Evolutionary conservation across 768 basidiomycete species (phyloP).

Genomic region (Hericium alpestre): DNA sequence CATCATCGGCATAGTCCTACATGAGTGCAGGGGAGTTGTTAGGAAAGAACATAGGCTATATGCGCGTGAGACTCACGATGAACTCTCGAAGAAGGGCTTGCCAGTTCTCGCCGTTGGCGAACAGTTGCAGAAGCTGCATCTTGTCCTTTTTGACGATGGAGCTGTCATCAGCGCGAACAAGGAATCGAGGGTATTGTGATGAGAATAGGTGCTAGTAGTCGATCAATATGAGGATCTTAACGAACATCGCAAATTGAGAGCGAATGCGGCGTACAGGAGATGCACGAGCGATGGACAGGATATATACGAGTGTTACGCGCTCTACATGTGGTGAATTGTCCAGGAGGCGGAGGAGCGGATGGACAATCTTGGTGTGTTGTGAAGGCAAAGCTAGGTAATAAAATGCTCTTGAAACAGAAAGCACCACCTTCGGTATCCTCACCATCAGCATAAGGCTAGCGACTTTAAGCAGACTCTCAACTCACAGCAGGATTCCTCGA

Average conservation of each 20-base stretch:
- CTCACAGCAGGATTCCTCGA: slow-evolving; percentile 82
- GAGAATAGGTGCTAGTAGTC: slow-evolving; percentile 48
- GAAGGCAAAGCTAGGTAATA: slow-evolving; percentile 63
- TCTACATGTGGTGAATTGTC: slow-evolving; percentile 61
- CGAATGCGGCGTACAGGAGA: slow-evolving; percentile 43
- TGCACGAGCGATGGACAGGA: slow-evolving; percentile 53
- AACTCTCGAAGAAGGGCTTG: slow-evolving; percentile 71
- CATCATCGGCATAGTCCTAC: slow-evolving; percentile 77
- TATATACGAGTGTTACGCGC: slow-evolving; percentile 62
- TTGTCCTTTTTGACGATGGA: slow-evolving; percentile 62
- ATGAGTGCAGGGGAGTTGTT: not conserved
- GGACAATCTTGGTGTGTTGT: slow-evolving; percentile 43
- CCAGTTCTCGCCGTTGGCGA: slow-evolving; percentile 60
- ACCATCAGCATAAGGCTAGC: not conserved
- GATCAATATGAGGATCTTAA: not conserved
- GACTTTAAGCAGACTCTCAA: not conserved
- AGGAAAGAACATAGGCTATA: not conserved
- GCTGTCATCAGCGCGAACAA: slow-evolving; percentile 60
- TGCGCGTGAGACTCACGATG: slow-evolving; percentile 42
- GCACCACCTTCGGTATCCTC: slow-evolving; percentile 47
- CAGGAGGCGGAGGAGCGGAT: slow-evolving; percentile 68
- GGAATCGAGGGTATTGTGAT: slow-evolving; percentile 53
- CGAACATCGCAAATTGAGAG: not conserved
- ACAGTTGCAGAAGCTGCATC: slow-evolving; percentile 56
- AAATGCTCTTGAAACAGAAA: slow-evolving; percentile 63